Base-by-base conservation (phyloP, 169 alveolate species). In the Eimeria sp. region DNA sequence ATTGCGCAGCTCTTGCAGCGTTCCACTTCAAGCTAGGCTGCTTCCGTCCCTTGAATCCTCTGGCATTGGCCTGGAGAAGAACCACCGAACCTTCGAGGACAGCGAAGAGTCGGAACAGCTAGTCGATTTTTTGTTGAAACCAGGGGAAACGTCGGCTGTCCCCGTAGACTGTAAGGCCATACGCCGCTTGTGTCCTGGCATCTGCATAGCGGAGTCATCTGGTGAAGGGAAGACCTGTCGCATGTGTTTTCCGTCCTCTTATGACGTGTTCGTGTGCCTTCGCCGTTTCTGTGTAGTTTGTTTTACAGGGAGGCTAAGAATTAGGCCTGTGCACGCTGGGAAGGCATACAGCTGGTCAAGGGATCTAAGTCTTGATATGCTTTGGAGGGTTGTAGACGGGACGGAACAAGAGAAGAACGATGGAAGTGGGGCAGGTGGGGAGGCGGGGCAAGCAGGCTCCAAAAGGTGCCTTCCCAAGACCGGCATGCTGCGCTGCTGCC, bases 91-190 rank as follows among this genome's bases (percentile, higher is more conserved):
- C 49, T 61, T 25, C 18, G 76, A 7, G 70, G 40, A 67, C 65
- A 34, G 40, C 86, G 67, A 54, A 43, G 80, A 57, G 45, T 16
- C 47, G 30, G 51, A 34, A 57, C 51, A 43, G 61, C 30, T 83
- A 25, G 34, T 18, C 16, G 65, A 34, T 9, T n/a, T 90, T 34
- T 49, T 58, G 5, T 5, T 92, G 14, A 82, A 82, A 4, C 95
- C 95, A 25, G 95, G 95, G 57, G 92, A 83, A 51, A 40, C 92
- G 10, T 43, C 84, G 47, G 92, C 95, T 76, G 84, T 92, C 63
- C 95, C 95, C 57, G 95, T 78, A 47, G 73, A 92, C 40, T 58
- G 95, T 89, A 73, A 72, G 95, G 47, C 73, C 49, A 76, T 76
- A 34, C 87, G 63, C 3, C n/a, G 25, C n/a, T 22, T 45, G 9